A percentile compares a stretch with the other conserved stretches of the same genome.
Conservation (phyloP, 148 eudicot species). For the Fallopia convolvulus region DNA sequence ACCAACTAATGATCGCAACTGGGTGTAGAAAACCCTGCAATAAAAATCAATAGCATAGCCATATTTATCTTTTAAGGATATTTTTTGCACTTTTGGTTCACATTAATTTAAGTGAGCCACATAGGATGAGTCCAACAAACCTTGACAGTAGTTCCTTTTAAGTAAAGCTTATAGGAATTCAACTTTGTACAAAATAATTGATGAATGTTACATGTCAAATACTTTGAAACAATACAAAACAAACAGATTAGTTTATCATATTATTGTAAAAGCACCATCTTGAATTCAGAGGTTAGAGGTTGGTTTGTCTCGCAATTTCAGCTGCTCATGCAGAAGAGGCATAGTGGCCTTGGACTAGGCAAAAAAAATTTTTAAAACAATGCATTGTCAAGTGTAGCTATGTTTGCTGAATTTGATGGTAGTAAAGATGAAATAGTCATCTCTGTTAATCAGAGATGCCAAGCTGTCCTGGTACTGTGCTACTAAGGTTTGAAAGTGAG, state of each 20-base stretch:
- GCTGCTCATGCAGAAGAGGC: background rate
- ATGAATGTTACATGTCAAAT: background rate
- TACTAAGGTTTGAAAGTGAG: background rate
- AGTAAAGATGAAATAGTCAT: background rate
- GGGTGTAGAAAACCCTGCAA: slow-evolving; percentile 70
- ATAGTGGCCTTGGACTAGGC: background rate
- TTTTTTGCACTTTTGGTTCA: background rate
- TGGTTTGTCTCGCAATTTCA: background rate
- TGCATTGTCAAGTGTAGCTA: background rate
- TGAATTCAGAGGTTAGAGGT: background rate
- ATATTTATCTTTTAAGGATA: background rate
- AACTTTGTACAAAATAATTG: background rate
- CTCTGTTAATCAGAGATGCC: background rate
- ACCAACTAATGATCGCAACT: slow-evolving; percentile 44
- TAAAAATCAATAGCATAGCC: background rate
- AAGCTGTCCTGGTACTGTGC: background rate
- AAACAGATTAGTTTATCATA: background rate
- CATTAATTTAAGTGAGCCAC: background rate
- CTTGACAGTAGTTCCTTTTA: background rate
- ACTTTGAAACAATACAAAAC: background rate
- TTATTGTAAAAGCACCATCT: background rate
- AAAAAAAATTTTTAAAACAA: background rate
- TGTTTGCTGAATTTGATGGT: background rate
- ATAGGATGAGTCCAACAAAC: background rate
- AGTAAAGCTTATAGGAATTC: background rate